These are phyloP conservation scores for Coemansia asiatica DNA, from an alignment of 192 early-diverging fungal species.

Conservation along the genomic window DNA sequence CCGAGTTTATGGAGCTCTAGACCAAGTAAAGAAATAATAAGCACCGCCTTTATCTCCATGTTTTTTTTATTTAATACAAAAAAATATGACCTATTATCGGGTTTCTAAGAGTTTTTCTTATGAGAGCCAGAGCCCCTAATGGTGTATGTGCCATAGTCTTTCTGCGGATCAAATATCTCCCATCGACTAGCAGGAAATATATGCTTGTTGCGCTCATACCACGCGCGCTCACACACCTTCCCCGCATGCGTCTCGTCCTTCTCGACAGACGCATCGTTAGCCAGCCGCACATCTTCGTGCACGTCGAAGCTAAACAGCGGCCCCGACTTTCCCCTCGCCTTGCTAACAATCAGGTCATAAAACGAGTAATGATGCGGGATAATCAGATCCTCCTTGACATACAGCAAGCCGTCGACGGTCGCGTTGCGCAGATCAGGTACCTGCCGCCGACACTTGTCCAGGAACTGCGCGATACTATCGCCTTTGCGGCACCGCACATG, in stretches of 20 bases:
- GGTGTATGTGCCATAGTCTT: conserved; percentile 59
- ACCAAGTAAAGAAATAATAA: background rate
- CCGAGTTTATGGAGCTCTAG: conserved; percentile 31
- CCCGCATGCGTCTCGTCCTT: conserved; percentile 95
- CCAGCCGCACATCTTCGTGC: conserved; percentile 86
- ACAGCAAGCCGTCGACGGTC: conserved; percentile 84
- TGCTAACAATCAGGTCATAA: conserved; percentile 96
- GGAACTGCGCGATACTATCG: conserved; percentile 83
- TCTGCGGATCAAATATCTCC: conserved; percentile 88
- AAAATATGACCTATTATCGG: too few relatives aligned
- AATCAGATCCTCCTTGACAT: conserved; percentile 94
- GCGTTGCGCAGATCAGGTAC: conserved; percentile 77
- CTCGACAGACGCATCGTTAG: conserved; percentile 78
- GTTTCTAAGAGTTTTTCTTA: background rate
- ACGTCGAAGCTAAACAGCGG: conserved; percentile 94
- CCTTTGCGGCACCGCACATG: conserved; percentile 79
- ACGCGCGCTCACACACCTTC: conserved; percentile 86
- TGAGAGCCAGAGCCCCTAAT: conserved; percentile 9
- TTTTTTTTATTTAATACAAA: background rate
- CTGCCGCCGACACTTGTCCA: conserved; percentile 80
- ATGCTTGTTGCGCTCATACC: conserved; percentile 94
- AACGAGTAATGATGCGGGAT: conserved; percentile 90
- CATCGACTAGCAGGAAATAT: conserved; percentile 92
- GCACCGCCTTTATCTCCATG: background rate
- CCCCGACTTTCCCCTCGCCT: conserved; percentile 93